A percentile compares a stretch with the other conserved stretches of the same genome.
phyloP scores from a whole-genome alignment of 1,139 yeast species.

The Blastobotrys indianensis region DNA sequence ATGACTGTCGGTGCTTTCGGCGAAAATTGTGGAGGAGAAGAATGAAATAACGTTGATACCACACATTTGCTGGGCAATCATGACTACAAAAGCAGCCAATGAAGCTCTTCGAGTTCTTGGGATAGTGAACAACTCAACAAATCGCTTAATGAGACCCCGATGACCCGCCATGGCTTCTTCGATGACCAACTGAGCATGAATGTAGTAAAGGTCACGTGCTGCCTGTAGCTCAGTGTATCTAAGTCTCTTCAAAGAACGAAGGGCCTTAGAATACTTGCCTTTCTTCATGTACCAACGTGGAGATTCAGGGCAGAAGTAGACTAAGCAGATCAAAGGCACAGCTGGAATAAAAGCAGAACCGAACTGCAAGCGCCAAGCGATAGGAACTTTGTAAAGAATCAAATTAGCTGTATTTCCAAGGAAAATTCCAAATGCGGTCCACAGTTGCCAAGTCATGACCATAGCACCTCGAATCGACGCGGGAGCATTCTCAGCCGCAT shows the following conservation, averaged over 20 bases:
- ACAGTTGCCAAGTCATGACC: constrained; percentile 83
- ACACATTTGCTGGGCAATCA: constrained; percentile 86
- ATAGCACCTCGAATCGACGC: constrained; percentile 68
- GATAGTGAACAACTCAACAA: constrained; percentile 49
- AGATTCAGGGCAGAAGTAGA: constrained; percentile 34
- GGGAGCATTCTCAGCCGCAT: constrained; percentile 76
- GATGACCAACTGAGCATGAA: constrained; percentile 57
- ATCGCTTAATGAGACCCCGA: constrained; percentile 20
- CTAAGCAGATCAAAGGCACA: constrained; percentile 19
- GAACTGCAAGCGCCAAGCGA: constrained; percentile 22
- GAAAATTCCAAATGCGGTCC: constrained; percentile 82
- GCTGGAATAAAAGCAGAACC: constrained; percentile 31
- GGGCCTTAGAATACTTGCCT: constrained; percentile 52
- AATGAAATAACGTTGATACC: constrained; percentile 81
- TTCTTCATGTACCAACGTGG: constrained; percentile 68
- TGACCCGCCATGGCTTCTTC: constrained; percentile 45
- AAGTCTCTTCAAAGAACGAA: constrained; percentile 44
- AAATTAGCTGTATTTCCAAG: constrained; percentile 66
- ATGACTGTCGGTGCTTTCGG: constrained; percentile 11
- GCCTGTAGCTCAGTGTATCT: constrained; percentile 54
- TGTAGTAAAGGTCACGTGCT: constrained; percentile 70
- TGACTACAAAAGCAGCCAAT: constrained; percentile 68
- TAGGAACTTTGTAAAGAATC: constrained; percentile 47
- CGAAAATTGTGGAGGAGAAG: constrained; percentile 29
- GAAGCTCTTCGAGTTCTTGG: constrained; percentile 80